Percentiles rank a stretch among this genome's conserved stretches.
phyloP scores from a whole-genome alignment of 192 early-diverging fungal genomes.

The Piromyces sp. region DNA sequence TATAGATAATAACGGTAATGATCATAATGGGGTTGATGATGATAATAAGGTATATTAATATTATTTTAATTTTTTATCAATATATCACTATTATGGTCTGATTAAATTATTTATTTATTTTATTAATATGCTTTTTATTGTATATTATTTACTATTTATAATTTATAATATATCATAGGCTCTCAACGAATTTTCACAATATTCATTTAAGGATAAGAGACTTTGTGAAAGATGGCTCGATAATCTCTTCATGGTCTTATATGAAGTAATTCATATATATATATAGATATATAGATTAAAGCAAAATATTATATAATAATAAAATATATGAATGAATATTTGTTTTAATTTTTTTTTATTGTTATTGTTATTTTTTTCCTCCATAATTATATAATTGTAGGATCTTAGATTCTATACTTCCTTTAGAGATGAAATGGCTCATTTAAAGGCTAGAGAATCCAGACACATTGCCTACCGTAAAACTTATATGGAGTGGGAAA shows the following conservation, averaged over 20 bases:
- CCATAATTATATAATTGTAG: too few relatives aligned
- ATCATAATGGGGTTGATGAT: not conserved
- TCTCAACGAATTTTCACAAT: conserved; percentile 19
- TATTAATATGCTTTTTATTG: too few relatives aligned
- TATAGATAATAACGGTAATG: not conserved
- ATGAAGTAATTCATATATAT: conserved; percentile 50
- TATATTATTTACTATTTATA: too few relatives aligned
- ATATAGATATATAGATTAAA: too few relatives aligned
- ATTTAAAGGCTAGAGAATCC: conserved; percentile 23
- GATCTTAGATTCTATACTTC: conserved; percentile 83
- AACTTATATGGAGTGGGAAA: conserved; percentile 95
- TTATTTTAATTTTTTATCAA: not conserved
- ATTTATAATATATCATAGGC: not conserved
- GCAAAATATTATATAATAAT: too few relatives aligned
- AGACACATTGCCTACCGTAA: conserved; percentile 69
- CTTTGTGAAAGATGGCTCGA: conserved; percentile 99
- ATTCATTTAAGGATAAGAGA: conserved; percentile 72
- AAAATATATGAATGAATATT: too few relatives aligned
- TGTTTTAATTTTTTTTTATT: too few relatives aligned
- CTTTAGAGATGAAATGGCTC: conserved; percentile 71
- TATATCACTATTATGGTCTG: too few relatives aligned
- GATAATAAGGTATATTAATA: not conserved
- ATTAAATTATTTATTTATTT: not conserved
- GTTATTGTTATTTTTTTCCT: too few relatives aligned
- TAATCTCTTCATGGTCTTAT: conserved; percentile 97